Conservation (phyloP, 495 filamentous ascomycete species). For the Annulohypoxylon nitens region DNA sequence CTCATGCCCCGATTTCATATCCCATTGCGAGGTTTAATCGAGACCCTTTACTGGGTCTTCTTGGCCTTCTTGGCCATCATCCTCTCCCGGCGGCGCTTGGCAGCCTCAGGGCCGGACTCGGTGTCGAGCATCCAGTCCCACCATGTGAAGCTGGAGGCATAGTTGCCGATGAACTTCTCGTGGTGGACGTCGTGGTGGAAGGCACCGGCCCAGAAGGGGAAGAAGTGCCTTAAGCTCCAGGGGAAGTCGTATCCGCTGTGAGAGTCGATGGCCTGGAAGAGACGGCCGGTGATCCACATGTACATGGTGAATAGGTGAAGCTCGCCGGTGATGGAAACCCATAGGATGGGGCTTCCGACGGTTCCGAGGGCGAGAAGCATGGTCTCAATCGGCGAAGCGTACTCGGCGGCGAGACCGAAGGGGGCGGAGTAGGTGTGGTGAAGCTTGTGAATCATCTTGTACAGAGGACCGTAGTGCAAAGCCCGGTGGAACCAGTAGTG, state of each 20-base stretch:
- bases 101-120: conserved; percentile 88
- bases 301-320: conserved; percentile 98
- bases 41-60: conserved; percentile 69
- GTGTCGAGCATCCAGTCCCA: conserved; percentile 97
- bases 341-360: conserved; percentile 84
- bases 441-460: conserved; percentile 96
- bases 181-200: conserved; percentile 97
- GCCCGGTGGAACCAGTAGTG: conserved; percentile 97
- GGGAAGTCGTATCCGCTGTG: conserved; percentile 98
- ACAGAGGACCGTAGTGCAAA: conserved; percentile 94
- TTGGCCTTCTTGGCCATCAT: conserved; percentile 80
- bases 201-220: conserved; percentile 98
- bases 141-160: conserved; percentile 97
- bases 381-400: conserved; percentile 96
- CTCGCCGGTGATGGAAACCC: conserved; percentile 84
- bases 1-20: conserved; percentile 14
- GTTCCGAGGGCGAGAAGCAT: conserved; percentile 97
- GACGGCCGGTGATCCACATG: conserved; percentile 90
- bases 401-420: conserved; percentile 96
- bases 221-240: conserved; percentile 92
- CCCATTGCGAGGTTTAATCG: conserved; percentile 14
- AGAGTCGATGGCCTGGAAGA: conserved; percentile 98
- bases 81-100: conserved; percentile 84
- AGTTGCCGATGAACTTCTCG: conserved; percentile 98
- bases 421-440: conserved; percentile 98